Base-by-base conservation (phyloP, 2,329 filamentous ascomycete species). In the Ramularia collo-cygni region DNA sequence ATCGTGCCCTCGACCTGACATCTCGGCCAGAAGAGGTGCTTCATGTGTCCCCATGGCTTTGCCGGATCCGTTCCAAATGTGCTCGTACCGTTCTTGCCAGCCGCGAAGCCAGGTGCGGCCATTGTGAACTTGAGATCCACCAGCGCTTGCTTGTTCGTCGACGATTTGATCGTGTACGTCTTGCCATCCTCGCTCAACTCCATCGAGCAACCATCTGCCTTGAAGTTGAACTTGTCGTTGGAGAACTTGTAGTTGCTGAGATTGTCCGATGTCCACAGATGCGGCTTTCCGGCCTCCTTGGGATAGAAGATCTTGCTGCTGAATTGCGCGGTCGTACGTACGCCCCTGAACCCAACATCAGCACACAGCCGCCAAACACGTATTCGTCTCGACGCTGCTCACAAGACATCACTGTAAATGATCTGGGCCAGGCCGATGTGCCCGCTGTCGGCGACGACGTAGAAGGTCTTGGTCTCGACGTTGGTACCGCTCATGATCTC, bases 341-440 rank as follows among this genome's bases (percentile, higher is more conserved):
- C 78, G 62, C 90, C 89, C 55, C 89, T 95, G 60, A 51, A 43
- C 13, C 14, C 28, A 17, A 41, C 33, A 46, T 47, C 45, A 46
- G 40, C 40, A 28, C 14, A 24, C 28, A 10, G 13, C 18, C 12
- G 3, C 15, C 15, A 14, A 18, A 33, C 28, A 19, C 21, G 14
- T n/a, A 27, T 37, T 7, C 34, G 30, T 24, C 24, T 17, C 14
- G 12, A 18, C 38, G 7, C 14, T 38, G 21, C 47, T 66, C 80
- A 95, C 89, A 79, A 83, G 63, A 98, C 85, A 67, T 95, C 95
- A 72, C 85, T 96, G 74, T 96, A 95, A 64, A 98, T 95, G 66
- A 96, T 76, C 73, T 98, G 92, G 45, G 78, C 79, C 65, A 95
- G 77, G 38, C 76, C 85, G 50, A 89, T 65, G 48, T 81, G 74